Evolutionary conservation across 352 stramenopile genomes (phyloP), one percentile per base, ranked within the genome.

Genomic region (Detonula confervacea): DNA sequence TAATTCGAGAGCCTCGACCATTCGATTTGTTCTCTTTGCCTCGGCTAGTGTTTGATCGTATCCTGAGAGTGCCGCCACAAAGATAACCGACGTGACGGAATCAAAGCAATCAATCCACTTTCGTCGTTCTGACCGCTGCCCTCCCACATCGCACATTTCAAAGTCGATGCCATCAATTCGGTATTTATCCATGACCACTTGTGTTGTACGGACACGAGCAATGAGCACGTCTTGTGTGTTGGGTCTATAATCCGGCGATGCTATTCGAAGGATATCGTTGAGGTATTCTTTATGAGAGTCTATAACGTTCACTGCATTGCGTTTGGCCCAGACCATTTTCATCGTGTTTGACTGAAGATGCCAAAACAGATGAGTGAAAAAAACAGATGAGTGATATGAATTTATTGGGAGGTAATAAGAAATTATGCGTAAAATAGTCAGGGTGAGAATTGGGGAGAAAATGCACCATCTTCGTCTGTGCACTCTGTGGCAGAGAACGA

Each of bases 261-360:
- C 97, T 81, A 98, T 97, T 61, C 95, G 93, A 63, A 96, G 81
- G 29, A 98, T 83, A 83, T 98, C 93, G 63, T 97, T 94, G 63
- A 98, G 96, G 80, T 98, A 98, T 77, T 97, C 97, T 86, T 97
- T 98, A 87, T 98, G 95, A 46, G 95, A 96, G 84, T 98, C 96
- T 77, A 98, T 97, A 71, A 98, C 95, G 82, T 98, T 97, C 66
- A 97, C 81, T 68, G 97, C 89, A 18, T 93, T 87, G 77, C 96
- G 91, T 64, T 96, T 96, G 90, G 73, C 61, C 89, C 89, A 94
- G 20, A 94, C 87, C 85, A 91, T 75, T 81, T 90, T 91, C 78
- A 94, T 92, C 65, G 83, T 88, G 46, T 87, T 77, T 4, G 87
- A 92, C 89, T 94, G 49, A 18, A 7, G 30, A n/a, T n/a, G n/a